Conservation (phyloP, 2,329 filamentous ascomycete genomes). For the Ilyonectria mors-panacis region DNA sequence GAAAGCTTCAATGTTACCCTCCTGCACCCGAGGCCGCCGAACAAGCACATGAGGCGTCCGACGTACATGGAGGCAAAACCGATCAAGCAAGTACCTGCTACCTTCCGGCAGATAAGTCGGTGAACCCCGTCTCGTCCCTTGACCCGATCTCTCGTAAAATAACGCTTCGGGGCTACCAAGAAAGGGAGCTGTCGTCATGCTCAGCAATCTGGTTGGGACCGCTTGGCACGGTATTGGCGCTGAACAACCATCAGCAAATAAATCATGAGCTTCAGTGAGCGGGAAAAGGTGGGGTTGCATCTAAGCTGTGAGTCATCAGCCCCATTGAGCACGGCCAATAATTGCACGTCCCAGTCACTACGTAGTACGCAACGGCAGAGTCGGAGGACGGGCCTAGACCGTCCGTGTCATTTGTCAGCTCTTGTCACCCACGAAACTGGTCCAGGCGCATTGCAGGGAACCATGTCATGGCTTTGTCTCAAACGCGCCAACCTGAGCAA, state of each 20-base stretch:
- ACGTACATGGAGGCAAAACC: no score
- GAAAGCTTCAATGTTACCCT: neutral
- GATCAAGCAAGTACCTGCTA: neutral
- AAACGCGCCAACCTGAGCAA: neutral
- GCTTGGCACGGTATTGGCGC: neutral
- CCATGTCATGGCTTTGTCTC: neutral
- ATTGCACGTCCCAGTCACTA: neutral
- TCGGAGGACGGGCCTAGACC: constrained; percentile 39
- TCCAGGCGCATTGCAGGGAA: neutral
- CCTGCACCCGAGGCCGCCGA: neutral
- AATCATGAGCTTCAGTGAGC: constrained; percentile 13
- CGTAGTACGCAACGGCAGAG: constrained; percentile 13
- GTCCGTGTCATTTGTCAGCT: constrained; percentile 46
- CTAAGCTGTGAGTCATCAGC: constrained; percentile 30
- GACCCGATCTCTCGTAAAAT: neutral
- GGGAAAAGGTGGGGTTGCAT: constrained; percentile 23
- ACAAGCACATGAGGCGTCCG: neutral
- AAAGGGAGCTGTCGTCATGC: constrained; percentile 18
- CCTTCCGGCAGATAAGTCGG: neutral
- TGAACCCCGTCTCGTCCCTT: neutral
- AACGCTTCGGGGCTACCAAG: neutral
- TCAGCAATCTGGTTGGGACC: constrained; percentile 14
- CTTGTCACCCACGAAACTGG: constrained; percentile 23
- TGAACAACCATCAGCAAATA: constrained; percentile 16
- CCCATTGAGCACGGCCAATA: constrained; percentile 6